Evolutionary conservation across 768 basidiomycete species (phyloP), one percentile per base, ranked within the genome.

Genomic region (Sporobolomyces phaffii): DNA sequence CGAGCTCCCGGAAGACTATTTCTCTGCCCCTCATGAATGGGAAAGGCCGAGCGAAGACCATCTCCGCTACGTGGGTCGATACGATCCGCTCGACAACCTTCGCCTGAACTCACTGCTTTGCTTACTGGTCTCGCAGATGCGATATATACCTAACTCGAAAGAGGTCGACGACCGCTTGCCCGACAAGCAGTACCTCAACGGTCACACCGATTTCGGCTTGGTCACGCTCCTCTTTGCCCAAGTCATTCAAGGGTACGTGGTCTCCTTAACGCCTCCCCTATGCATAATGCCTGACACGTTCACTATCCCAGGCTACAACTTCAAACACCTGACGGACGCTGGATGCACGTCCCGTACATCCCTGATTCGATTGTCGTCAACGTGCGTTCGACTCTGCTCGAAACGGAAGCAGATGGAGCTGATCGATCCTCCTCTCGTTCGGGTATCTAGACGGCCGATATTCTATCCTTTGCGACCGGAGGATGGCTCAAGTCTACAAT

Each of bases 401-500:
- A n/a, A n/a, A n/a, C n/a, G n/a, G n/a, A n/a, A 24, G n/a, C n/a
- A n/a, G n/a, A n/a, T n/a, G n/a, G n/a, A n/a, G n/a, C n/a, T n/a
- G n/a, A n/a, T n/a, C n/a, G n/a, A n/a, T n/a, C n/a, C n/a, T n/a
- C n/a, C n/a, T 44, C 3, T 44, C n/a, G 22, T 57, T 24, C 8
- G 44, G 10, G 44, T 11, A 45, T 22, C 15, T 29, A 57, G 54
- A 50, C 74, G 5, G 74, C 74, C 56, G 73, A 76, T 59, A 74
- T 74, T 4, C 66, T 76, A 15, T 70, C 68, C 40, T 75, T 76
- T 52, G 71, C 75, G 61, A 78, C 77, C 47, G 77, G 73, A 61
- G 74, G 74, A 11, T 78, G 75, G 43, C 69, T 79, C 72, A 78
- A 77, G 45, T 65, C 63, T 15, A 66, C 68, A 1, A 62, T 74